Conservation (phyloP, 2,329 filamentous ascomycete species). For the Podosphaera xanthii region DNA sequence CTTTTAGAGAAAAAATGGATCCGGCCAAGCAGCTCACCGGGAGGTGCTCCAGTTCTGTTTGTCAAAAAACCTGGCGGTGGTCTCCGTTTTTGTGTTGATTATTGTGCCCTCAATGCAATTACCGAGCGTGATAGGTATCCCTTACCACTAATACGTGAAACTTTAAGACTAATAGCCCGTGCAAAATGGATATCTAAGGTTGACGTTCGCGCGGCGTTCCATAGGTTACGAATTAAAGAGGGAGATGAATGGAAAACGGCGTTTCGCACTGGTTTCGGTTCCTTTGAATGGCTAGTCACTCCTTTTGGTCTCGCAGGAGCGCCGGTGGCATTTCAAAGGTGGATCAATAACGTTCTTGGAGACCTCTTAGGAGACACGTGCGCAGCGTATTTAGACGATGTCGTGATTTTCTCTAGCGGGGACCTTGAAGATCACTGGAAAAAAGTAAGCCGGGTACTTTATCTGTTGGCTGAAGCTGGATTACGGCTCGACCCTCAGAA, state of each 20-base stretch:
- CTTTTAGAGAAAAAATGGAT: background rate
- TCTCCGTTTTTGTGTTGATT: too few species aligned
- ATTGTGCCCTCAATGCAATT: background rate
- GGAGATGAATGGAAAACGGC: conserved; percentile 1
- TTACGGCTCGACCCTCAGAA: background rate
- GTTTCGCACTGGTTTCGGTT: background rate
- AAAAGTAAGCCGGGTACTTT: background rate
- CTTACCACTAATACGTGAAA: background rate
- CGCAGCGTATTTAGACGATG: background rate
- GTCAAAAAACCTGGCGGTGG: background rate
- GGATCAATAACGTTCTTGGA: background rate
- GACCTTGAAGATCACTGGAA: background rate
- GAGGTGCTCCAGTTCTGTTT: background rate
- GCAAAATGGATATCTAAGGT: background rate
- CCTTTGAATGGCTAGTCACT: too few species aligned
- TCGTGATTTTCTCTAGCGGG: background rate
- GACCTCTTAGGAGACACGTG: background rate
- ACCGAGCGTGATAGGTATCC: background rate
- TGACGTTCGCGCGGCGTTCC: background rate
- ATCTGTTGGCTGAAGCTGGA: background rate
- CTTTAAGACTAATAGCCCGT: background rate
- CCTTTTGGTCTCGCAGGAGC: background rate
- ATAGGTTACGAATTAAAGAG: background rate
- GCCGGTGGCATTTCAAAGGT: background rate
- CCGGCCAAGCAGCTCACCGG: background rate